Base-by-base conservation (phyloP, 108 stramenopile genomes). In the Aurantiochytrium sp. region DNA sequence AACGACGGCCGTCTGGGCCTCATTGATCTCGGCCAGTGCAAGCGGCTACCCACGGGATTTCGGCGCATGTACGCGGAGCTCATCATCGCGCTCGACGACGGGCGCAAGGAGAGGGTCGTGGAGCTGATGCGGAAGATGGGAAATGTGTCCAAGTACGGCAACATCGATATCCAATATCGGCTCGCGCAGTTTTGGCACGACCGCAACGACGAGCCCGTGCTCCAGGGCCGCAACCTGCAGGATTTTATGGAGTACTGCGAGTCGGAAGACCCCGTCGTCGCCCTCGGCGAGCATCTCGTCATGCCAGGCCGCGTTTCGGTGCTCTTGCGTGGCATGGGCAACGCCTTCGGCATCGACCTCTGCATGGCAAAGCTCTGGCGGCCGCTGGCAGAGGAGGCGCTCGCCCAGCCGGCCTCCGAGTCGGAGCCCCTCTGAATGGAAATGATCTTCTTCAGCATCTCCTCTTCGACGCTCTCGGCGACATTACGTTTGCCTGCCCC, bases 21-120 rank as follows among this genome's bases (percentile, higher is more conserved):
- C 32, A 85, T 85, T 53, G 85, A 85, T 31, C 32, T 53, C 36
- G 85, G 85, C n/a, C 85, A 85, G 52, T 85, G 85, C 52, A 81
- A 81, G 73, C 73, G 45, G 6, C 39, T 81, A 6, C 39, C 42
- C 3, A 22, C 12, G 39, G n/a, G 19, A 6, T 41, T 27, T 3
- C 73, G 39, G 1, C 42, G 21, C 73, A 24, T n/a, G 24, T 81
- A 81, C 73, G 73, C 73, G 27, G 17, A 81, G 24, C n/a, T 81
- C 39, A 24, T 81, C 42, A 48, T 81, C 19, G 73, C 73, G 39
- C 39, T 81, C 8, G 42, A 48, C 3, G 24, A 81, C 24, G 42
- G 30, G 30, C 19, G 32, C 15, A 41, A 81, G 30, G 73, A 81
- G n/a, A 24, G 24, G 19, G 73, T 81, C 8, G 73, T 48, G 6